A percentile compares a stretch with the other conserved stretches of the same genome.
phyloP scores from a whole-genome alignment of 768 basidiomycete genomes.

The Hirschioporus abietinus region DNA sequence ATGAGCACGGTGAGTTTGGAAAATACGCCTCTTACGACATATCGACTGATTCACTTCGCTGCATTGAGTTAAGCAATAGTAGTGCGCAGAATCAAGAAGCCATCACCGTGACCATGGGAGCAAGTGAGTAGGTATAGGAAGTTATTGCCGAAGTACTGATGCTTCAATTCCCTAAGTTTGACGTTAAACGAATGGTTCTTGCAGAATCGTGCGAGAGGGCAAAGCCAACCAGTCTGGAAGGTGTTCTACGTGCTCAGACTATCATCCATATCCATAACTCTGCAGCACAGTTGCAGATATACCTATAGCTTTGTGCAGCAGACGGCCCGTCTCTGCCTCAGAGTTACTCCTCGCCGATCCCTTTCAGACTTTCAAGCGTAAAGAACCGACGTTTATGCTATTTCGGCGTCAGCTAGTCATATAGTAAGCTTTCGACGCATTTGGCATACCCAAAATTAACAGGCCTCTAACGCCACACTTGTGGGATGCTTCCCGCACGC shows the following conservation, averaged over 20 bases:
- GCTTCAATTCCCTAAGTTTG: not conserved
- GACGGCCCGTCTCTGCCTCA: no score
- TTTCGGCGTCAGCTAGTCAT: not conserved
- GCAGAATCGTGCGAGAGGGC: not conserved
- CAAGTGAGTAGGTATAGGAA: not conserved
- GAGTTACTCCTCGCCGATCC: no score
- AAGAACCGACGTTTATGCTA: not conserved
- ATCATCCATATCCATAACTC: no score
- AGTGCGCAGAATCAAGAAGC: not conserved
- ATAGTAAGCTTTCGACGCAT: not conserved
- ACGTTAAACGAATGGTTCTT: not conserved
- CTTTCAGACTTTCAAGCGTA: no score
- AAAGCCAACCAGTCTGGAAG: not conserved
- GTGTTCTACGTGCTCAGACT: no score
- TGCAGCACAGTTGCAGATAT: no score
- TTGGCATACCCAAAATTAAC: not conserved
- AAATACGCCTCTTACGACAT: not conserved
- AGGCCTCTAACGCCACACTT: not conserved
- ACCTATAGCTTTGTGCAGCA: no score
- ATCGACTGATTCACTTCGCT: not conserved
- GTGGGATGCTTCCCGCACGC: not conserved
- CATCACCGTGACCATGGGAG: not conserved
- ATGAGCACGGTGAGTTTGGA: not conserved
- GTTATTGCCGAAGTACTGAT: not conserved
- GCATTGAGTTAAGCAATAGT: not conserved